A percentile compares a stretch with the other conserved stretches of the same genome.
phyloP scores from a whole-genome alignment of 208 protist genomes.

The Crithidia expoeki region DNA sequence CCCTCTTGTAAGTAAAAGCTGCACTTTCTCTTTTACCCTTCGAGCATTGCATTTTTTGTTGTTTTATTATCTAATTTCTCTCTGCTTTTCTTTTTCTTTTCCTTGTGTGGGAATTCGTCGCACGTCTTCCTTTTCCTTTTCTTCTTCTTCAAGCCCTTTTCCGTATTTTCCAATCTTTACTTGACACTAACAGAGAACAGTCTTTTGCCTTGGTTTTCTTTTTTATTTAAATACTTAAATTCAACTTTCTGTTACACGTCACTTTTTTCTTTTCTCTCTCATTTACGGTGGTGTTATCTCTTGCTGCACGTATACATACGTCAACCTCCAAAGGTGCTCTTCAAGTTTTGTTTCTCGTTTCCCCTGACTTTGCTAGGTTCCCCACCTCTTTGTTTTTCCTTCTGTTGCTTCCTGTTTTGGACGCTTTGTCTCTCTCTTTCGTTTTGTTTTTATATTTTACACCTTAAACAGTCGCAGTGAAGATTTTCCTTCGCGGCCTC shows the following conservation, averaged over 20 bases:
- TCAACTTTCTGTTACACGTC: neutral
- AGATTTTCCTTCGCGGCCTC: neutral
- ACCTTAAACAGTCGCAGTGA: neutral
- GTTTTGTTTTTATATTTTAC: neutral
- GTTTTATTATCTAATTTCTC: too few relatives aligned
- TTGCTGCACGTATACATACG: constrained; percentile 5
- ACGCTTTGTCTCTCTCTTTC: neutral
- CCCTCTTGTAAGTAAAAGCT: neutral
- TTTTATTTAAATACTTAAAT: neutral
- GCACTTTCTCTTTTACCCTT: neutral
- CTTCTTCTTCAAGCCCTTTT: neutral
- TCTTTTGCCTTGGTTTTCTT: constrained; percentile 3
- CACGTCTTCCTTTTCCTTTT: neutral
- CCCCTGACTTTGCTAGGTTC: constrained; percentile 1
- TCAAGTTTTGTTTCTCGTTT: constrained; percentile 13
- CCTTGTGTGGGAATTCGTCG: neutral
- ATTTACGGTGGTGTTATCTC: constrained; percentile 2
- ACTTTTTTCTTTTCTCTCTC: neutral
- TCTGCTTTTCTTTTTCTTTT: constrained; percentile 7
- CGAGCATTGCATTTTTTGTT: neutral
- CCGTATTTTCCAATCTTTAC: constrained; percentile 3
- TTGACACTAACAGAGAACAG: too few relatives aligned
- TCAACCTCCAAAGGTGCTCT: neutral
- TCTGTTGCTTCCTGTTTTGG: neutral
- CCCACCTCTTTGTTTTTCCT: constrained; percentile 1